Conservation (phyloP, 2,329 filamentous ascomycete species). For the Teratosphaeria nubilosa region DNA sequence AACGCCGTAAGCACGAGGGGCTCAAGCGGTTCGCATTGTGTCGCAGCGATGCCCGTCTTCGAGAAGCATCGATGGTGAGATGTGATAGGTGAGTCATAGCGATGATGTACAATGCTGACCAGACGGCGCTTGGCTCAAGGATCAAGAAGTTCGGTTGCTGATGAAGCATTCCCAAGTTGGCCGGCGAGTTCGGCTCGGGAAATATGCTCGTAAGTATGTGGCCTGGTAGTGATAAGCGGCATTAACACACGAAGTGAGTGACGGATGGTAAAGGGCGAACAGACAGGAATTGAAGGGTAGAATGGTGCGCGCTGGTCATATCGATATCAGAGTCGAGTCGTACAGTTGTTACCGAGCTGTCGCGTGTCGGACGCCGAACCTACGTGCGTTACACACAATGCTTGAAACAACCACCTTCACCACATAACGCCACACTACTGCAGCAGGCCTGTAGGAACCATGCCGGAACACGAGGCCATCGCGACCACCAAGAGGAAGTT, state of each 20-base stretch:
- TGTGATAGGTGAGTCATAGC: not conserved
- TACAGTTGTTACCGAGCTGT: not conserved
- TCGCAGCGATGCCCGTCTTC: too few species aligned
- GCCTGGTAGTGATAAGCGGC: too few species aligned
- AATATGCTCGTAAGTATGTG: too few species aligned
- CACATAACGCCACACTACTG: not conserved
- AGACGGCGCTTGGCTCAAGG: not conserved
- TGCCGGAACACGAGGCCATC: constrained; percentile 41
- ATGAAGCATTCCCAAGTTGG: not conserved
- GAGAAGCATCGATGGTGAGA: too few species aligned
- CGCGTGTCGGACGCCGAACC: not conserved
- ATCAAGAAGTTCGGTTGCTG: not conserved
- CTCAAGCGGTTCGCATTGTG: too few species aligned
- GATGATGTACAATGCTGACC: not conserved
- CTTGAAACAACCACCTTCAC: not conserved
- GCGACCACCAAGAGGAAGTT: constrained; percentile 78
- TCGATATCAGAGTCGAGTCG: too few species aligned
- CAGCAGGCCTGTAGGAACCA: constrained; percentile 8
- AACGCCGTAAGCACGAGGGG: too few species aligned
- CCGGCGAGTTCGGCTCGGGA: too few species aligned
- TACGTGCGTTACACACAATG: not conserved
- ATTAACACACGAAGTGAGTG: too few species aligned
- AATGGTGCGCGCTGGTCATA: too few species aligned
- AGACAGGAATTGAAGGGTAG: too few species aligned
- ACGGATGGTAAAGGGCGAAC: too few species aligned